Base-by-base conservation (phyloP, 176 grass and related monocot genomes). In the Luzula sylvatica region DNA sequence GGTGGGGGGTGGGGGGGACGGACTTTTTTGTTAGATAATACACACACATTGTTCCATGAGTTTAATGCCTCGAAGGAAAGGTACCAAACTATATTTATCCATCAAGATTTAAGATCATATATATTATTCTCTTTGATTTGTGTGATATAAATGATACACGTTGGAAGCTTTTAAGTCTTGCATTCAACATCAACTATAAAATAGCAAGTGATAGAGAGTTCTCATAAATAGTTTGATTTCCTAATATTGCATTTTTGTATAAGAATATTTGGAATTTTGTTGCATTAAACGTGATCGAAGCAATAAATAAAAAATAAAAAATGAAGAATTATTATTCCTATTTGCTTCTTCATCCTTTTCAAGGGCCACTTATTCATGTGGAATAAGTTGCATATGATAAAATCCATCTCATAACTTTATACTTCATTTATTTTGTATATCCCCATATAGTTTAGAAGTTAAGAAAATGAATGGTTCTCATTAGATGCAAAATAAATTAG, bases 311-410 rank as follows among this genome's bases (percentile, higher is more conserved):
- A 17, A 27, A 45, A 45, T 45, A 43, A 1, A 57, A 35, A 57
- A 13, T 40, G 15, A 29, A 62, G 58, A 23, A 25, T 47, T 62
- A 9, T 47, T 38, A 63, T 63, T 47, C 58, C 23, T n/a, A 20
- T 63, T 63, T 48, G 42, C 58, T 63, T 63, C 42, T 63, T n/a
- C 27, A 63, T 63, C 38, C 20, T 62, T 29, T 44, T 63, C 23
- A 55, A 5, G 24, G 58, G 19, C 58, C 58, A 63, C 58, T 48
- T 48, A 26, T 46, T 29, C 23, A 14, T 48, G 30, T 35, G 30
- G 30, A 35, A 35, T 35, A 35, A 35, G 30, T 0, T 35, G 9
- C 7, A 4, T 35, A 35, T 35, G 30, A 4, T 35, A 35, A 35
- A 35, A 35, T 35, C 7, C 30, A 7, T 7, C 5, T 35, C 9